Evolutionary conservation across 352 stramenopile species (phyloP), one percentile per base, ranked within the genome.

Genomic region (Pythium coloratum): DNA sequence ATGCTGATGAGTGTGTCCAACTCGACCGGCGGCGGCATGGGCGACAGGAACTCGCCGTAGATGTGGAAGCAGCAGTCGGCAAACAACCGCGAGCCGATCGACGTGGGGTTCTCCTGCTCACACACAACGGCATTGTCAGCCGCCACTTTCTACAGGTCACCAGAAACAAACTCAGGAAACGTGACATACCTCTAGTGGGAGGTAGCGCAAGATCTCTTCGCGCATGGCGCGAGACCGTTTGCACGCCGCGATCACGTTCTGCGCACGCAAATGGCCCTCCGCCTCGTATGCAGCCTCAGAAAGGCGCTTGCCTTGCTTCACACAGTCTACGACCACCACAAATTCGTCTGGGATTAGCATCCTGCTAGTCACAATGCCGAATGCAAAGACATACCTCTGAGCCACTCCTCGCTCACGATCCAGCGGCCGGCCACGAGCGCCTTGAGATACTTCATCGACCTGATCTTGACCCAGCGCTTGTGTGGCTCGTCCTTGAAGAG

Each of bases 381-480:
- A 26, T 53, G 34, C 10, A 14, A 34, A 53, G 12, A 47, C 59
- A 28, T 47, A 89, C 84, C 84, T 80, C 82, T 69, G 26, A 96
- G 72, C 88, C 88, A 96, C 18, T 88, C 76, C 36, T 92, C 80
- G 53, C 84, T 93, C 34, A 96, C 84, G 69, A 96, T 90, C 88
- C 88, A 96, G 30, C 86, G 82, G 9, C 88, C 88, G 14, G 73
- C 81, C 34, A 87, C 77, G 8, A 96, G 76, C 55, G 82, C 88
- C 59, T 94, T 94, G 26, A 96, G 75, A 34, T 94, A 96, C 63
- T 96, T 96, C 44, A 96, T 75, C 30, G 88, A 94, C 16, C 88
- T 80, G 49, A 91, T 91, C 67, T 91, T 92, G 26, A 92, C 88
- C 86, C 86, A 96, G 28, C 81, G 79, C 55, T 75, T 73, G 33